Evolutionary conservation across 1,284 basidiomycete genomes (phyloP).

Genomic region (Moesziomyces aphidis): DNA sequence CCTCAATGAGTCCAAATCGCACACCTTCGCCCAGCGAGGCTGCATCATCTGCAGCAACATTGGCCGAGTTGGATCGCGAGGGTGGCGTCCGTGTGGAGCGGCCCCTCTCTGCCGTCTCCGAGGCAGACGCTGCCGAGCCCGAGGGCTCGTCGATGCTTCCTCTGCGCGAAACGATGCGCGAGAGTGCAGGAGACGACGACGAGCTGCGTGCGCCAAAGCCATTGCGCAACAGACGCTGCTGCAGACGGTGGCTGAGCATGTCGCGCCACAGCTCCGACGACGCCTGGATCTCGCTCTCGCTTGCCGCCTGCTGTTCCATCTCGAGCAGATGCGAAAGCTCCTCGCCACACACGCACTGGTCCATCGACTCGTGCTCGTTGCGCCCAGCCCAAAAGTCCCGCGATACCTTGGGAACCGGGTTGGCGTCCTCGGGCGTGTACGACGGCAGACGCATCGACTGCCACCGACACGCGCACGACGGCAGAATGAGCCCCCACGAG

Average conservation of each 20-base stretch:
- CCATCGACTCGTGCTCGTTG: slow-evolving; percentile 50
- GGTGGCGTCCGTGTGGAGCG: not conserved
- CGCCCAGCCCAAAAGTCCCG: slow-evolving; percentile 46
- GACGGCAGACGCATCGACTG: slow-evolving; percentile 45
- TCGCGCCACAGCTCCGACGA: slow-evolving; percentile 43
- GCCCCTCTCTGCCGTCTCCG: slow-evolving; percentile 11
- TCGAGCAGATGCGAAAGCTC: slow-evolving; percentile 37
- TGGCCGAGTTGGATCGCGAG: slow-evolving; percentile 5
- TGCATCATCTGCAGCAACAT: not conserved
- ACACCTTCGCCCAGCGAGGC: slow-evolving; percentile 16
- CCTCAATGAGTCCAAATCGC: slow-evolving; percentile 36
- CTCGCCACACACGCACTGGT: slow-evolving; percentile 54
- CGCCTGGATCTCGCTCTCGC: slow-evolving; percentile 37
- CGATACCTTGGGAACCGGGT: slow-evolving; percentile 44
- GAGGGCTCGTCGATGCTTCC: slow-evolving; percentile 20
- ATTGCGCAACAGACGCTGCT: slow-evolving; percentile 26
- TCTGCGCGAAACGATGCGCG: slow-evolving; percentile 19
- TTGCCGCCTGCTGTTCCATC: slow-evolving; percentile 41
- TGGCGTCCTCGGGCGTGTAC: slow-evolving; percentile 44
- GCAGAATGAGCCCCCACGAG: slow-evolving; percentile 41
- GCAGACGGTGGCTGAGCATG: slow-evolving; percentile 37
- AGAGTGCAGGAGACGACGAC: slow-evolving; percentile 19
- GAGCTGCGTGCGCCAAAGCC: slow-evolving; percentile 9
- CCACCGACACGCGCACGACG: slow-evolving; percentile 47
- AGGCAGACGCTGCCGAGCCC: not conserved